phyloP scores from a whole-genome alignment of 495 filamentous ascomycete genomes.

The Neohortaea acidophila region DNA sequence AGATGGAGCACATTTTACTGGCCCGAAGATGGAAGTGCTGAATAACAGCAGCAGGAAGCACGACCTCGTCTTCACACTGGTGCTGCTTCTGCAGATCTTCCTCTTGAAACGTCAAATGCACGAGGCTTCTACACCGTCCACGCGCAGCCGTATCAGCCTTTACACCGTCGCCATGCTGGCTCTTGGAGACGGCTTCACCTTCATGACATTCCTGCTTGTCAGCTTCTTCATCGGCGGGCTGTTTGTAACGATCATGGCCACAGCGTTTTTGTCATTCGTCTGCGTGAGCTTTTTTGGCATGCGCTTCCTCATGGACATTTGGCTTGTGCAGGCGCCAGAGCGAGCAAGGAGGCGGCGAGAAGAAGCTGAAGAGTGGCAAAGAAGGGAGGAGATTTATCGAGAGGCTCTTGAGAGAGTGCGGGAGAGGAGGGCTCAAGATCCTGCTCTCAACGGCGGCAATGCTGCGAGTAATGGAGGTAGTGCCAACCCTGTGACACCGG shows the following conservation, averaged over 20 bases:
- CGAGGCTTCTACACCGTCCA: conserved; percentile 87
- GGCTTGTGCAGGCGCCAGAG: conserved; percentile 74
- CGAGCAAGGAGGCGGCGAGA: conserved; percentile 20
- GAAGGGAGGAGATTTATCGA: conserved; percentile 11
- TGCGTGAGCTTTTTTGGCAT: conserved; percentile 61
- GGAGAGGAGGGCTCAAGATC: neutral
- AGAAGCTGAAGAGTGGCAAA: conserved; percentile 12
- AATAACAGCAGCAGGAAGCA: conserved; percentile 49
- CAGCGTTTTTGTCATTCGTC: conserved; percentile 56
- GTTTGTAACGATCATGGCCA: conserved; percentile 51
- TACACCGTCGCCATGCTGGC: conserved; percentile 72
- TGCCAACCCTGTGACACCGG: too few species aligned
- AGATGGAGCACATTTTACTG: conserved; percentile 52
- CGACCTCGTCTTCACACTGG: conserved; percentile 47
- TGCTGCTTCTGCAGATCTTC: conserved; percentile 54
- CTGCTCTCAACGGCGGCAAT: too few species aligned
- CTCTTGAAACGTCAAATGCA: conserved; percentile 74
- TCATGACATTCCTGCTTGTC: conserved; percentile 48
- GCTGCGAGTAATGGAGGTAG: too few species aligned
- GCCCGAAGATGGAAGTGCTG: conserved; percentile 65
- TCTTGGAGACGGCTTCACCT: conserved; percentile 62
- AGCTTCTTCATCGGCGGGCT: conserved; percentile 47
- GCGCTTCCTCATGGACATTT: conserved; percentile 77
- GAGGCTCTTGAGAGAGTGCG: conserved; percentile 4
- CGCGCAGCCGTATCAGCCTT: conserved; percentile 77